A percentile compares a stretch with the other conserved stretches of the same genome.
phyloP scores from a whole-genome alignment of 2,329 filamentous ascomycete genomes.

The Purpureocillium lavendulum region DNA sequence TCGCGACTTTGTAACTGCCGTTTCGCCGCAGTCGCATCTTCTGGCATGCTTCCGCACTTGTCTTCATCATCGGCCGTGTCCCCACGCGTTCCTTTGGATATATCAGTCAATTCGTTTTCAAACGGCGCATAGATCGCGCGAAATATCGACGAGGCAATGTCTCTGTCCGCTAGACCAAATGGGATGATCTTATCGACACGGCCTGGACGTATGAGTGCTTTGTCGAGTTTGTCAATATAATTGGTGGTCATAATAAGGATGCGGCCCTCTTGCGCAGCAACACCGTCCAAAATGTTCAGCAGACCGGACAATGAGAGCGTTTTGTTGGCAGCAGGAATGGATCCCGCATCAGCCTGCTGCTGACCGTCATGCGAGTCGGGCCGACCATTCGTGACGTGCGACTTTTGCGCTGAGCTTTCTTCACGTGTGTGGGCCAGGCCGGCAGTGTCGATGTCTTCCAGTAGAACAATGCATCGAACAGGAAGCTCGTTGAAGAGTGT shows the following conservation, averaged over 20 bases:
- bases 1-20: too few relatives aligned
- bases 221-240: slow-evolving; percentile 52
- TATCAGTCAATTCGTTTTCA: slow-evolving; percentile 25
- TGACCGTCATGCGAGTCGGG: too few relatives aligned
- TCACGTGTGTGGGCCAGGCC: slow-evolving; percentile 54
- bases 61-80: slow-evolving; percentile 20
- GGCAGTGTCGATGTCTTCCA: slow-evolving; percentile 79
- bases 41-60: slow-evolving; percentile 17
- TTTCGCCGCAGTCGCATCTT: slow-evolving; percentile 24
- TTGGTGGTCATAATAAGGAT: slow-evolving; percentile 61
- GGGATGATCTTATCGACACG: slow-evolving; percentile 52
- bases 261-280: slow-evolving; percentile 53
- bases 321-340: slow-evolving; percentile 7
- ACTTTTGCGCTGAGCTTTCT: slow-evolving; percentile 7
- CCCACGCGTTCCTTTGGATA: too few relatives aligned
- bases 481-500: slow-evolving; percentile 60
- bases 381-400: too few relatives aligned
- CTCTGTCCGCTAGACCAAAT: slow-evolving; percentile 44
- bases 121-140: slow-evolving; percentile 49
- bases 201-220: slow-evolving; percentile 53
- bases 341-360: too few relatives aligned
- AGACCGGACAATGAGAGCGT: slow-evolving; percentile 65
- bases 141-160: slow-evolving; percentile 47
- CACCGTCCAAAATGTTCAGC: slow-evolving; percentile 74
- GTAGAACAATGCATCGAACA: slow-evolving; percentile 60